Evolutionary conservation across 805 yeast genomes (phyloP), one percentile per base, ranked within the genome.

Genomic region (Candida ipomoeae): DNA sequence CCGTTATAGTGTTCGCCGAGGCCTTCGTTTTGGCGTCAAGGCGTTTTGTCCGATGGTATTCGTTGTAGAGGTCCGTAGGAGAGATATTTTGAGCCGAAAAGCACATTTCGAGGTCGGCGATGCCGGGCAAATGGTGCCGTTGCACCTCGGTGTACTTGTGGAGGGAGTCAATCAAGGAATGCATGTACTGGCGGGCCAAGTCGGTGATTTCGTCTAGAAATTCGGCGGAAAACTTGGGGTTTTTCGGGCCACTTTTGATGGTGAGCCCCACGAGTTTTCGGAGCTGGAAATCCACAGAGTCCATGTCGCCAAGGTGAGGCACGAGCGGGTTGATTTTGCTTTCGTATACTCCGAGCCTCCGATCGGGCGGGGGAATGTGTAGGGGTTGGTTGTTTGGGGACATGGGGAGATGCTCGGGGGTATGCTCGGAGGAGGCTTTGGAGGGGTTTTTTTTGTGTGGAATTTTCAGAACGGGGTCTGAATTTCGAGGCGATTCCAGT

Each of bases 81-180:
- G 66, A 52, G 17, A 85, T 58, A 29, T 69, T 63, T 33, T 77
- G 78, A 10, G 76, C 73, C 34, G 67, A 62, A 1, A 80, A 56
- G 44, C 82, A 62, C 46, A 81, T 57, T 20, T 66, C 63, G 10
- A 83, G 49, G 62, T 86, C 91, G 29, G 67, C 68, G 17, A 75
- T 67, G 0, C 85, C 70, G 1, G 85, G 82, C n/a, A 63, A 62
- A 17, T 72, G 68, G 46, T 90, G 74, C 56, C 92, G 70, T 62
- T 85, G 91, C 1, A 79, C 64, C 49, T 81, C 82, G 2, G 83
- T 74, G 33, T 80, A 64, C 52, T 75, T 75, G 43, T 79, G 80
- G 23, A 85, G 57, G 29, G 73, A 65, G 2, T 60, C 55, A 7
- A 75, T 59, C 48, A 83, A 49, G 14, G 69, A 67, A 44, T 62